Conservation (phyloP, 116 monocot genomes). For the Phalaenopsis hybrid region DNA sequence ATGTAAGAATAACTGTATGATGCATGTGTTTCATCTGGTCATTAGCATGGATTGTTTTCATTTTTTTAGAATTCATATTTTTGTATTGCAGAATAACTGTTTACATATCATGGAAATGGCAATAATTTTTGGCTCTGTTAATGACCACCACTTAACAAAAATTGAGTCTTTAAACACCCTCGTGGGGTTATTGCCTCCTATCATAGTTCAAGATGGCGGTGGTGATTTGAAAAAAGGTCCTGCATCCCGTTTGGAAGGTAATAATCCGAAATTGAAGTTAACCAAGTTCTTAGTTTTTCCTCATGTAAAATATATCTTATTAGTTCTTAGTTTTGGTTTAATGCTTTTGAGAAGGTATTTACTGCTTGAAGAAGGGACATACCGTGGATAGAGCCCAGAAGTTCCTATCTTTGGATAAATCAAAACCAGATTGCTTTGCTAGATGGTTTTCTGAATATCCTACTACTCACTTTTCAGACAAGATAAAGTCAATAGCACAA, state of each 20-base stretch:
- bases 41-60: neutral
- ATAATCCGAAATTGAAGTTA: neutral
- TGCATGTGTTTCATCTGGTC: neutral
- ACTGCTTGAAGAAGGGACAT: slow-evolving; percentile 37
- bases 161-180: slow-evolving; percentile 15
- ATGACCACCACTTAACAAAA: slow-evolving; percentile 15
- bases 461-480: slow-evolving; percentile 19
- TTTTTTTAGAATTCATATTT: neutral
- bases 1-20: neutral
- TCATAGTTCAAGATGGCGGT: slow-evolving; percentile 18
- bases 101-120: slow-evolving; percentile 48
- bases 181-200: slow-evolving; percentile 35
- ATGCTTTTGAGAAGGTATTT: slow-evolving; percentile 23
- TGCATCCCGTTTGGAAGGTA: slow-evolving; percentile 53
- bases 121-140: slow-evolving; percentile 26
- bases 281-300: neutral
- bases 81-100: slow-evolving; percentile 42
- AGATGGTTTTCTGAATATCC: slow-evolving; percentile 14
- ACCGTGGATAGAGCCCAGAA: slow-evolving; percentile 33
- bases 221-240: slow-evolving; percentile 16
- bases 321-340: slow-evolving; percentile 3
- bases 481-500: slow-evolving; percentile 35
- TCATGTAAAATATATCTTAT: neutral
- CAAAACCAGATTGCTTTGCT: slow-evolving; percentile 26
- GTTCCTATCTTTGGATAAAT: slow-evolving; percentile 43